Conservation (phyloP, 768 basidiomycete species). For the Pleurotus giganteus region DNA sequence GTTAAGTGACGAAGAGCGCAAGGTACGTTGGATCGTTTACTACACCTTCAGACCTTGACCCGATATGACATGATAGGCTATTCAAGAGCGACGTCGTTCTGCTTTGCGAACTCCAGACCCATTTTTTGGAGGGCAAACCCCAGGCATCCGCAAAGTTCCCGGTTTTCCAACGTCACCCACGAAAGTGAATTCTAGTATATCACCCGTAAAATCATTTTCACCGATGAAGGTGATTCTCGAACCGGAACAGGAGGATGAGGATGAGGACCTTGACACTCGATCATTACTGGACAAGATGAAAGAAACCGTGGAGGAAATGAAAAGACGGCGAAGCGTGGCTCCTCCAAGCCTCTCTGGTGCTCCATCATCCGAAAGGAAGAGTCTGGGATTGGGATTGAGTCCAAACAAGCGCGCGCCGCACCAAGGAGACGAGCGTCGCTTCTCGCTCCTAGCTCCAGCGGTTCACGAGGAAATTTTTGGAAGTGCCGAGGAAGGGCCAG, state of each 20-base stretch:
- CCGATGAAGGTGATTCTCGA: slow-evolving; percentile 7
- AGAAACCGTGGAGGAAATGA: slow-evolving; percentile 47
- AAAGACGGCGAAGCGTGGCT: slow-evolving; percentile 38
- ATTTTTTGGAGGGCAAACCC: slow-evolving; percentile 15
- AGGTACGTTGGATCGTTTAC: slow-evolving; percentile 23
- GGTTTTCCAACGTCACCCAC: slow-evolving; percentile 40
- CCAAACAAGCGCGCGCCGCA: slow-evolving; percentile 21
- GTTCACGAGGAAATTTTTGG: slow-evolving; percentile 12
- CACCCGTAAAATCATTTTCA: slow-evolving; percentile 6
- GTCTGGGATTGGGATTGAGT: slow-evolving; percentile 4
- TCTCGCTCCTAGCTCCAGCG: slow-evolving; percentile 25
- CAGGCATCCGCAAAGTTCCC: slow-evolving; percentile 35
- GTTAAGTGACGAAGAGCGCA: slow-evolving; percentile 46
- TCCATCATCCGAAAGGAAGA: slow-evolving; percentile 9
- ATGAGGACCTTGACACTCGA: slow-evolving; percentile 37
- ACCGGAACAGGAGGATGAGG: slow-evolving; percentile 20
- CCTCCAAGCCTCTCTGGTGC: slow-evolving; percentile 12
- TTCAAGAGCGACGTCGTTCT: slow-evolving; percentile 60
- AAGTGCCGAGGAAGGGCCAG: neutral
- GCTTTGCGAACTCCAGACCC: slow-evolving; percentile 46
- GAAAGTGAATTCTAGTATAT: slow-evolving; percentile 13
- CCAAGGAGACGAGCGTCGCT: slow-evolving; percentile 12
- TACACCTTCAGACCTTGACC: neutral
- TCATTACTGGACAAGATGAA: slow-evolving; percentile 47
- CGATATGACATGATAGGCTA: slow-evolving; percentile 37